Evolutionary conservation across 345 rosid species (phyloP), one percentile per base, ranked within the genome.

Genomic region (Citrus australasica): DNA sequence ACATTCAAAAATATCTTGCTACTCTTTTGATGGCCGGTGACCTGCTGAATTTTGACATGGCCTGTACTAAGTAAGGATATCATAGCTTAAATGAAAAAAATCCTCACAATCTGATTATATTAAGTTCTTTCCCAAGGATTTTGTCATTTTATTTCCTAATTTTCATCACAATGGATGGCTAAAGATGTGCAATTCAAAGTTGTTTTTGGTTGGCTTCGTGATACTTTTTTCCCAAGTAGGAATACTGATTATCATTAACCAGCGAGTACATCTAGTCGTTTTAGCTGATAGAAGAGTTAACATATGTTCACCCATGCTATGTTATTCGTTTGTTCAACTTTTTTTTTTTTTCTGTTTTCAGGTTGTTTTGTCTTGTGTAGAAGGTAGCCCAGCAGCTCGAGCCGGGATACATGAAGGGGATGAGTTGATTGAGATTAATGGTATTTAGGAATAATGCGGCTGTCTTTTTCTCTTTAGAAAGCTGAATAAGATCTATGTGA

Each of bases 371-470:
- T 91, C 94, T 74, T 91, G 92, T 70, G 78, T 94, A 62, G 91
- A 94, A 35, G 94, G 87, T 80, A 87, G 97, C 81, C 98, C 98
- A 10, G 97, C 98, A 71, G 93, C 97, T 81, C 97, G 91, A 78
- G 94, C 94, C 32, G 94, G 98, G 66, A 88, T 92, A 82, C 93
- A 75, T n/a, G 91, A 87, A 73, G 98, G 98, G 64, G 95, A 91
- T 83, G 92, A 92, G 78, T 79, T 94, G 84, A 78, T 94, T 59
- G 97, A 94, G 92, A 94, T 94, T 27, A 90, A 94, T 76, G 98
- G 98, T 94, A 91, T 25, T 32, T 53, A 51, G 76, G 60, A 19
- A 13, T 42, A 55, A 55, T 48, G n/a, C n/a, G 4, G 16, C 56
- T 58, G 8, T n/a, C 2, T 19, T 35, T 14, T 69, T 65, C 16